These are phyloP conservation scores for Trichoderma sp. DNA, from an alignment of 2,329 filamentous ascomycete genomes.

Conservation along the genomic window DNA sequence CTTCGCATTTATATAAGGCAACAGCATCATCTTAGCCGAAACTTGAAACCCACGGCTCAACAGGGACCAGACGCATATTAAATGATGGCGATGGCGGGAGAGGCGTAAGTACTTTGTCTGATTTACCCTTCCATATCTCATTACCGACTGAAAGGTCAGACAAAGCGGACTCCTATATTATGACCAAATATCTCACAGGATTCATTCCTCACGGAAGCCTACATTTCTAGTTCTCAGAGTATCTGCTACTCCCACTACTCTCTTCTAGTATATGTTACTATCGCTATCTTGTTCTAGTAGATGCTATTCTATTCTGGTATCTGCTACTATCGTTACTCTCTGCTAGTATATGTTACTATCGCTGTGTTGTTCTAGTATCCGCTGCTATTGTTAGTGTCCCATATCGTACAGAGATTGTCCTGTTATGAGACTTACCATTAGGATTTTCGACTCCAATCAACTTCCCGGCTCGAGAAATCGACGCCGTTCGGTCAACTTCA, in stretches of 20 bases:
- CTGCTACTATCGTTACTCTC: too few species aligned
- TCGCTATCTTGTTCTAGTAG: too few species aligned
- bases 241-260: too few species aligned
- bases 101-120: not conserved
- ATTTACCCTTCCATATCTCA: not conserved
- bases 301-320: too few species aligned
- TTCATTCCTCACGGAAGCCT: too few species aligned
- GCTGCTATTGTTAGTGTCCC: too few species aligned
- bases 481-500: not conserved
- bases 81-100: not conserved
- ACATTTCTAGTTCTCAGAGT: not conserved
- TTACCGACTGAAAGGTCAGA: not conserved
- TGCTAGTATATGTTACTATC: too few species aligned
- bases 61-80: not conserved
- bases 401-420: not conserved
- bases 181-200: too few species aligned
- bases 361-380: too few species aligned
- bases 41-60: not conserved
- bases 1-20: not conserved
- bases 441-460: not conserved
- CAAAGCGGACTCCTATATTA: not conserved
- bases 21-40: not conserved
- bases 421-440: not conserved
- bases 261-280: too few species aligned
- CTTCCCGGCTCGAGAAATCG: not conserved